Evolutionary conservation across 2,329 filamentous ascomycete species (phyloP).

Genomic region (Sclerotinia nivalis): DNA sequence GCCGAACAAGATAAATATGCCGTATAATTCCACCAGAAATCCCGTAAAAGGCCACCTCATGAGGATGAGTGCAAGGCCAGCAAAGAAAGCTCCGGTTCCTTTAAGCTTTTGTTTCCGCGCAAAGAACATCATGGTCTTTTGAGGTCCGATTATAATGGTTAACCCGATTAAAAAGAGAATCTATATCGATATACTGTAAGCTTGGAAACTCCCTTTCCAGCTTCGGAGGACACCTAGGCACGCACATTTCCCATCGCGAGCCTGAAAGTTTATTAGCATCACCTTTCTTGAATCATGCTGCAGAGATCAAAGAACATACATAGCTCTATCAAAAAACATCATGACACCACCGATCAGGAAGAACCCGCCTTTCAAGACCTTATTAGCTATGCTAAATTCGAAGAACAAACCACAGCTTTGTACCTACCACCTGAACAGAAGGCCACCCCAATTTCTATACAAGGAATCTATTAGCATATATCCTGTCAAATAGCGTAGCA

Average conservation of each 20-base stretch:
- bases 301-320: constrained; percentile 57
- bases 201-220: constrained; percentile 48
- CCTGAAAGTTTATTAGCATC: constrained; percentile 48
- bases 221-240: not conserved
- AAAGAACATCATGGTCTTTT: constrained; percentile 94
- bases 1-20: constrained; percentile 89
- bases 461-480: constrained; percentile 35
- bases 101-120: constrained; percentile 89
- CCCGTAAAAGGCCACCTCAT: constrained; percentile 88
- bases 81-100: constrained; percentile 84
- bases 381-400: constrained; percentile 27
- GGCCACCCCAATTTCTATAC: constrained; percentile 86
- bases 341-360: constrained; percentile 94
- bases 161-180: constrained; percentile 98
- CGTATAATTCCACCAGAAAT: constrained; percentile 88
- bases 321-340: constrained; percentile 96
- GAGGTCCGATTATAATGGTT: constrained; percentile 89
- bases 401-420: constrained; percentile 26
- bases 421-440: constrained; percentile 96
- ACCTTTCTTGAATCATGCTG: not conserved
- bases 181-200: constrained; percentile 48
- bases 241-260: constrained; percentile 87
- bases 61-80: constrained; percentile 81
- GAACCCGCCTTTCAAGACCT: constrained; percentile 69
- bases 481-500: not conserved